Base-by-base conservation (phyloP, 192 early-diverging fungal genomes). In the Backusella mclennaniae region DNA sequence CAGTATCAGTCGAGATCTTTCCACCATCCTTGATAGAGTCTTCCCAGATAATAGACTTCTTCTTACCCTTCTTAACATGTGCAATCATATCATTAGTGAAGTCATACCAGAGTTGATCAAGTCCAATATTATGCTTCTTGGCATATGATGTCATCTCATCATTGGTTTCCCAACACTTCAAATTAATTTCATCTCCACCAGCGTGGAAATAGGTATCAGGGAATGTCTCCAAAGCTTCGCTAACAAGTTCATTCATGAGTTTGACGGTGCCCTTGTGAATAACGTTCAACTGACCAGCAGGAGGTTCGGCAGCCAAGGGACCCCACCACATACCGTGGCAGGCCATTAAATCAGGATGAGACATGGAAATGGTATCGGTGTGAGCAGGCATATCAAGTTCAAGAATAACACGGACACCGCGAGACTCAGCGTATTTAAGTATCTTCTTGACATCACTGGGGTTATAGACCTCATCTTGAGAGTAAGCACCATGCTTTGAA, bases 351-450 rank as follows among this genome's bases (percentile, higher is more conserved):
- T 90, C 84, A 15, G 92, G 89, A 67, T 88, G 82, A 23, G 77
- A 79, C 38, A 76, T 26, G 15, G 14, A 46, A 63, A 84, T 76
- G 8, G 91, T 83, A 11, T 85, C 79, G 67, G 88, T 89, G 78
- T 96, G 93, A 1, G 92, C 92, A 12, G 95, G 94, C 85, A 95
- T 90, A 75, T 96, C 94, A 36, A 96, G 89, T 79, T 97, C 96
- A 17, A 95, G 90, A 71, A 95, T 89, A 26, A 97, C 85, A 67
- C 96, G 90, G 38, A 97, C 89, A n/a, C 93, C 94, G 26, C 92
- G 89, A 44, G 83, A 86, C 12, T 82, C 79, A 35, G 87, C 95
- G 77, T 94, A 95, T 33, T 83, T 76, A 75, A 96, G 87, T 29
- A 97, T 70, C 2, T 70, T 80, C 39, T 84, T 38, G 36, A 97